These are phyloP conservation scores for Sutorius australiensis DNA, from an alignment of 768 basidiomycete genomes.

Conservation along the genomic window DNA sequence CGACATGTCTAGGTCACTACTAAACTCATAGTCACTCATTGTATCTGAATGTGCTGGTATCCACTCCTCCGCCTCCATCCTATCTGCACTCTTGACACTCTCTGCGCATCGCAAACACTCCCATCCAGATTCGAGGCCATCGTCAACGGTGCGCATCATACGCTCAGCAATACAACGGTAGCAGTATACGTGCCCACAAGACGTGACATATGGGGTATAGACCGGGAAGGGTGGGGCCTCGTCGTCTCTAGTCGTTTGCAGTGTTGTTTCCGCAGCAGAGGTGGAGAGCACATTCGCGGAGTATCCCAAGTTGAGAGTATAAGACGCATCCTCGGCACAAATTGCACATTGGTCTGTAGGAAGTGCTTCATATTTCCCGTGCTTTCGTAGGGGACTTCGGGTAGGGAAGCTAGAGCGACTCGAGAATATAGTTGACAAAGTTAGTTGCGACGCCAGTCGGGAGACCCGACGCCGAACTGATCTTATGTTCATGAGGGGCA, in stretches of 20 bases:
- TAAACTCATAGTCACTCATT: slow-evolving; percentile 58
- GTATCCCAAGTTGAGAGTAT: slow-evolving; percentile 54
- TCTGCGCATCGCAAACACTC: slow-evolving; percentile 79
- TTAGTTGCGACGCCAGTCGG: slow-evolving; percentile 30
- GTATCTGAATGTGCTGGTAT: slow-evolving; percentile 24
- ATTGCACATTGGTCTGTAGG: slow-evolving; percentile 82
- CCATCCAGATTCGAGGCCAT: slow-evolving; percentile 59
- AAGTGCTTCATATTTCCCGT: slow-evolving; percentile 68
- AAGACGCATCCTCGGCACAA: slow-evolving; percentile 74
- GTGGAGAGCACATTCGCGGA: slow-evolving; percentile 45
- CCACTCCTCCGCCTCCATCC: slow-evolving; percentile 39
- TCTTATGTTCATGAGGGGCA: slow-evolving; percentile 78
- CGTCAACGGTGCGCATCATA: slow-evolving; percentile 70
- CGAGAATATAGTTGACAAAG: slow-evolving; percentile 31
- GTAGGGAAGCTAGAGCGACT: slow-evolving; percentile 21
- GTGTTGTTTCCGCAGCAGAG: slow-evolving; percentile 16
- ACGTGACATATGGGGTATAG: slow-evolving; percentile 77
- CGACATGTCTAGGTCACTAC: slow-evolving; percentile 48
- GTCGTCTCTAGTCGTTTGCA: slow-evolving; percentile 17
- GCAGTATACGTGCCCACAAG: slow-evolving; percentile 86
- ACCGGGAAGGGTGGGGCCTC: slow-evolving; percentile 61
- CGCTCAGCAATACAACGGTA: slow-evolving; percentile 89
- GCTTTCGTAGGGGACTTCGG: slow-evolving; percentile 14
- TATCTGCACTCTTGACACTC: slow-evolving; percentile 58
- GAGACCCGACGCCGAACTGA: slow-evolving; percentile 56